phyloP scores from a whole-genome alignment of 2,329 filamentous ascomycete species.

The Exophiala viscosa region DNA sequence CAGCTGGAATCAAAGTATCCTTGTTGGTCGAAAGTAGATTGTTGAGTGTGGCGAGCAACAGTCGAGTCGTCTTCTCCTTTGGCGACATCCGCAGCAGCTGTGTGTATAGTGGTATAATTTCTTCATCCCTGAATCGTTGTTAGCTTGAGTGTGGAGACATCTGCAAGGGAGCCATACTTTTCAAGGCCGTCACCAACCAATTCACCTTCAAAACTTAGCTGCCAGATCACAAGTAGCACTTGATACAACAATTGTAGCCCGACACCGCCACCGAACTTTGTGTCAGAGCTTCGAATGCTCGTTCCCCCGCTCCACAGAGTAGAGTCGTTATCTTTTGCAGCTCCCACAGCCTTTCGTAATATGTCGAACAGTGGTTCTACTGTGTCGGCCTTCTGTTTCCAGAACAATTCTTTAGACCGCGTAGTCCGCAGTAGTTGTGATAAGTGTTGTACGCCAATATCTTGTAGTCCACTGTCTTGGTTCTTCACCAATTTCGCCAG shows the following conservation, averaged over 20 bases:
- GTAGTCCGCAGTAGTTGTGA: constrained; percentile 76
- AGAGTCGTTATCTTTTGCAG: constrained; percentile 65
- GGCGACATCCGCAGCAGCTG: constrained; percentile 86
- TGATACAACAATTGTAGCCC: constrained; percentile 92
- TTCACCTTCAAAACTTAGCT: constrained; percentile 82
- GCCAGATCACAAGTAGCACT: constrained; percentile 89
- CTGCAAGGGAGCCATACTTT: constrained; percentile 56
- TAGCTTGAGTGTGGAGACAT: constrained; percentile 18
- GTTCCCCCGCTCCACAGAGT: constrained; percentile 49
- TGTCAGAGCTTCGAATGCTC: constrained; percentile 63
- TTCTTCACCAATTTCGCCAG: constrained; percentile 79
- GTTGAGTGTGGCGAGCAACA: constrained; percentile 82
- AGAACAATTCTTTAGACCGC: constrained; percentile 76
- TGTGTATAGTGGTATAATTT: constrained; percentile 87
- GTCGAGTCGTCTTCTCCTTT: constrained; percentile 94
- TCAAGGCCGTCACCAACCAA: constrained; percentile 75
- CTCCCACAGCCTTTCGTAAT: constrained; percentile 68
- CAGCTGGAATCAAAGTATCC: constrained; percentile 69
- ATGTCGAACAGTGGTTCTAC: constrained; percentile 77
- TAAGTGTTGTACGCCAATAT: constrained; percentile 90
- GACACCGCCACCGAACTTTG: constrained; percentile 67
- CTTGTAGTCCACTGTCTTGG: constrained; percentile 83
- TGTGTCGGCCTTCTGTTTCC: constrained; percentile 84
- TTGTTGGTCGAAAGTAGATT: constrained; percentile 77
- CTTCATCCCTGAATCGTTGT: constrained; percentile 67